Conservation (phyloP, 805 yeast species). For the Hanseniaspora mollemarum region DNA sequence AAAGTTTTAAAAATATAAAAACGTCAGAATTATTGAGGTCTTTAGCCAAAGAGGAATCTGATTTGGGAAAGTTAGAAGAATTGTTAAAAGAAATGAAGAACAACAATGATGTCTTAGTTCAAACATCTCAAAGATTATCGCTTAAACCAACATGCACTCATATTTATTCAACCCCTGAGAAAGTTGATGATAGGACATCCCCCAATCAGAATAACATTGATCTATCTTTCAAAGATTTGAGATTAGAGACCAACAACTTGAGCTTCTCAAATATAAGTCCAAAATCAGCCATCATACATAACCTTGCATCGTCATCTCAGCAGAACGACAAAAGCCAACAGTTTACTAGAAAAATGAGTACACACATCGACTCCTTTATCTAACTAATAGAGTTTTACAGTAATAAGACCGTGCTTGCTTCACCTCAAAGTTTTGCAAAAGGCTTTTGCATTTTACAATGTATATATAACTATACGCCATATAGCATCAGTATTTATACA, state of each 20-base stretch:
- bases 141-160: background rate
- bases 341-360: background rate
- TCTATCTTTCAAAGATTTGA: background rate
- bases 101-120: background rate
- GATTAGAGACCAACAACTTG: slow-evolving; percentile 1
- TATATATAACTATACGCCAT: slow-evolving; percentile 23
- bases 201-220: background rate
- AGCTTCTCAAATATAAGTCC: slow-evolving; percentile 1
- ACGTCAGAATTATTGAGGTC: background rate
- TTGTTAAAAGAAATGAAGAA: slow-evolving; percentile 4
- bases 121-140: slow-evolving; percentile 7
- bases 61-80: slow-evolving; percentile 1
- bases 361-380: background rate
- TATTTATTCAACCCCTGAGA: slow-evolving; percentile 11
- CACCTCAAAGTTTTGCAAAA: too few relatives aligned
- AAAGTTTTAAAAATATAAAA: background rate
- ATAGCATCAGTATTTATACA: slow-evolving; percentile 17
- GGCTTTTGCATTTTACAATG: background rate
- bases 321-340: background rate
- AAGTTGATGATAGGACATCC: background rate
- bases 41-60: background rate
- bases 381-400: background rate
- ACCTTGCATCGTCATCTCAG: background rate
- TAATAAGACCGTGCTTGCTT: too few relatives aligned
- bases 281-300: slow-evolving; percentile 3